These are phyloP conservation scores for Alternaria infectoria DNA, from an alignment of 2,329 filamentous ascomycete species.

Conservation along the genomic window DNA sequence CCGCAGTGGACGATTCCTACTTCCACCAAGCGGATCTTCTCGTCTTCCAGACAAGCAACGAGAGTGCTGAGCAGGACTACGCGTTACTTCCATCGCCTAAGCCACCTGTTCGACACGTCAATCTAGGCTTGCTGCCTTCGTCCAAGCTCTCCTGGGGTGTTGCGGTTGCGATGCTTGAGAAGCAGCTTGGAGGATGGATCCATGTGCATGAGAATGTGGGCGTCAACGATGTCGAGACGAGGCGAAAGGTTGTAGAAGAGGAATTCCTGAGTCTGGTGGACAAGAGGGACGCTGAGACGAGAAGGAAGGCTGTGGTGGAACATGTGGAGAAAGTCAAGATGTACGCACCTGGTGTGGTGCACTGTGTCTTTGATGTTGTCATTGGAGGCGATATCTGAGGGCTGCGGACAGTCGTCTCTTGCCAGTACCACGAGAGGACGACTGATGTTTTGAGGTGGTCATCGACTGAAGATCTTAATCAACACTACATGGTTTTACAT, in stretches of 20 bases:
- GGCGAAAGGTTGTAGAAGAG: conserved; percentile 46
- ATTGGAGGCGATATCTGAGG: not conserved
- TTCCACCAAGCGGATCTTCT: conserved; percentile 32
- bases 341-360: conserved; percentile 66
- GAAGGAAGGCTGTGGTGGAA: conserved; percentile 51
- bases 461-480: not conserved
- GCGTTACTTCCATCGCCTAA: conserved; percentile 4
- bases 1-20: not conserved
- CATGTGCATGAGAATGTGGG: conserved; percentile 68
- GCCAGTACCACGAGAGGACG: not conserved
- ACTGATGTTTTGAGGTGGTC: not conserved
- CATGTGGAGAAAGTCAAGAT: conserved; percentile 62
- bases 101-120: conserved; percentile 61
- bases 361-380: conserved; percentile 65
- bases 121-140: conserved; percentile 63
- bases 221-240: conserved; percentile 30
- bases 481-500: not conserved
- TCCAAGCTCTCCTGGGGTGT: conserved; percentile 57
- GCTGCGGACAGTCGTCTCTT: not conserved
- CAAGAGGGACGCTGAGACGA: not conserved
- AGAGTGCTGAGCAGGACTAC: conserved; percentile 28
- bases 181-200: conserved; percentile 58
- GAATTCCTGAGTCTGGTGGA: conserved; percentile 46
- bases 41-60: conserved; percentile 52
- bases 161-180: conserved; percentile 58